Percentiles rank a stretch among this genome's conserved stretches.
Conservation (phyloP, 169 alveolate species). For the Eimeria zaria region DNA sequence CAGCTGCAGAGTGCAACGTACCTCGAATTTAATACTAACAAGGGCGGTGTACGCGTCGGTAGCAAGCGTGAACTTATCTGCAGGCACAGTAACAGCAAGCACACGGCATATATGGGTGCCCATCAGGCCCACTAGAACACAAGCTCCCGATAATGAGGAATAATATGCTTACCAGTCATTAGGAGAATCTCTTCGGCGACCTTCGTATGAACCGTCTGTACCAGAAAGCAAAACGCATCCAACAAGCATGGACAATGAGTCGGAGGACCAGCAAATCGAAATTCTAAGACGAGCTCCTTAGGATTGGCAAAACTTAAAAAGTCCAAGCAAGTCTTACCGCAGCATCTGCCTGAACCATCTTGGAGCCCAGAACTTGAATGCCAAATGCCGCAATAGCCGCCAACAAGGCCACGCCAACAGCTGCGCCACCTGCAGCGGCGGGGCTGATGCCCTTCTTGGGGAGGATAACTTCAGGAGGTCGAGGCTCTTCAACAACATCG, state of each 20-base stretch:
- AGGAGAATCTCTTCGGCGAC: not conserved
- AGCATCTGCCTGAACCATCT: not conserved
- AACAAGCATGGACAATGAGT: not conserved
- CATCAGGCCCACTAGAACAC: not conserved
- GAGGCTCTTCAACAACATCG: not conserved
- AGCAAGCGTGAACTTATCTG: slow-evolving; percentile 25
- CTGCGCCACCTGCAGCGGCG: not conserved
- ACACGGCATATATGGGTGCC: not conserved
- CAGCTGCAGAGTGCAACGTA: not conserved
- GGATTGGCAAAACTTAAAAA: not conserved
- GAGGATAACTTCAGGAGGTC: not conserved
- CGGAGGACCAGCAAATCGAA: not conserved
- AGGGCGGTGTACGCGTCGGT: not conserved
- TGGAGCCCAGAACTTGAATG: not conserved
- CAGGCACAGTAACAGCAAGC: not conserved
- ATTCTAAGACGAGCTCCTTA: not conserved
- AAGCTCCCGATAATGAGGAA: too few relatives aligned
- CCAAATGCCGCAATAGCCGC: not conserved
- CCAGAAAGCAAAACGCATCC: not conserved
- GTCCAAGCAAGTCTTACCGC: not conserved
- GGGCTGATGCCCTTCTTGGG: not conserved
- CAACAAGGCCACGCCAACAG: slow-evolving; percentile 10
- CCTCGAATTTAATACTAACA: not conserved
- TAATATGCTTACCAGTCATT: not conserved
- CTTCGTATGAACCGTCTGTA: not conserved